Evolutionary conservation across 495 filamentous ascomycete genomes (phyloP), one percentile per base, ranked within the genome.

Genomic region (Penicillium argentinense): DNA sequence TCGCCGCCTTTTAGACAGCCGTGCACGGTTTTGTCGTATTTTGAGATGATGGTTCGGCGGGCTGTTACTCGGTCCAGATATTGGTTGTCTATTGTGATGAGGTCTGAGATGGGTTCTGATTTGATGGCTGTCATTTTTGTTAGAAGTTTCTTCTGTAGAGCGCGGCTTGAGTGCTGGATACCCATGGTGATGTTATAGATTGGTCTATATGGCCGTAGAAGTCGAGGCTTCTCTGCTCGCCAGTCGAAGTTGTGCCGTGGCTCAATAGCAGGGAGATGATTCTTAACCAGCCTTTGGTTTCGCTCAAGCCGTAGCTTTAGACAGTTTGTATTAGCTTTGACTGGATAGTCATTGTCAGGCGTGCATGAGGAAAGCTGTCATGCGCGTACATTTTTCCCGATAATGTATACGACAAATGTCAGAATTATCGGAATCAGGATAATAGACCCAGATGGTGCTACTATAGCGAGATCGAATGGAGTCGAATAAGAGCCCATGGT

Each of bases 101-200:
- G 33, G n/a, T 22, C 33, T 9, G 33, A 36, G 3, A 36, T 2
- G n/a, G 33, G 33, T 9, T 36, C 33, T 11, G 33, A 18, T 11
- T 36, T 36, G 14, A 36, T 36, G 33, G 33, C 33, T 36, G n/a
- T n/a, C n/a, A n/a, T n/a, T n/a, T n/a, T n/a, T n/a, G n/a, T n/a
- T n/a, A n/a, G n/a, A n/a, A n/a, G n/a, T n/a, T n/a, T n/a, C n/a
- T n/a, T n/a, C n/a, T n/a, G n/a, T n/a, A n/a, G n/a, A n/a, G n/a
- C n/a, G n/a, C n/a, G n/a, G n/a, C n/a, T n/a, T n/a, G n/a, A n/a
- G n/a, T n/a, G n/a, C n/a, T n/a, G n/a, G n/a, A 3, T 30, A 36
- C 33, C 33, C 33, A 36, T 36, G 6, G 33, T 36, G 7, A 36
- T 36, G 33, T 36, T 36, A 36, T 36, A 36, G 17, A 36, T 36